Evolutionary conservation across 768 basidiomycete genomes (phyloP).

Genomic region (Gelatoporia subvermispora): DNA sequence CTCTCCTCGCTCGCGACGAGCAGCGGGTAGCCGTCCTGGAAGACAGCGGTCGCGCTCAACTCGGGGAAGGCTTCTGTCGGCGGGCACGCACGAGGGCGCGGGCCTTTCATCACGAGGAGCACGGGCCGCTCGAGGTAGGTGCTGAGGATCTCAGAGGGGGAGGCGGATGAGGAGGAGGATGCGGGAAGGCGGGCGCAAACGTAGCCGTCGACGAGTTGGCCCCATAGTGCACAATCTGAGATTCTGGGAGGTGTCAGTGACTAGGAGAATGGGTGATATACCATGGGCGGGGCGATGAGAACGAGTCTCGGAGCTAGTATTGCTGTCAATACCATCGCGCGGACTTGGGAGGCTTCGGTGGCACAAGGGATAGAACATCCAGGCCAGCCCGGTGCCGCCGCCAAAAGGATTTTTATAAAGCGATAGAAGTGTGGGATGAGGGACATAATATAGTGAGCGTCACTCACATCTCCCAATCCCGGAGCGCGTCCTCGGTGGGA

Average conservation of each 20-base stretch:
- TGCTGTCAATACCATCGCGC: no score
- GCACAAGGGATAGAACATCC: no score
- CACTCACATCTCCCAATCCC: slow-evolving; percentile 54
- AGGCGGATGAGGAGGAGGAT: slow-evolving; percentile 23
- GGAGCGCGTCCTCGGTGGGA: slow-evolving; percentile 44
- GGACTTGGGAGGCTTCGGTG: no score
- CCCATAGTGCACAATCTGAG: slow-evolving; percentile 48
- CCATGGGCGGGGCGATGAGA: no score
- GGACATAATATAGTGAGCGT: no score
- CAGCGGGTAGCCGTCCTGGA: slow-evolving; percentile 64
- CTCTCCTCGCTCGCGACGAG: slow-evolving; percentile 67
- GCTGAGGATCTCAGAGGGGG: slow-evolving; percentile 54
- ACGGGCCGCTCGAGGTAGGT: slow-evolving; percentile 58
- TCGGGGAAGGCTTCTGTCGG: slow-evolving; percentile 53
- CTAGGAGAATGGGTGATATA: no score
- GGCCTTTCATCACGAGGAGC: slow-evolving; percentile 65
- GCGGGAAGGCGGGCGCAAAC: slow-evolving; percentile 44
- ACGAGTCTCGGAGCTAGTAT: no score
- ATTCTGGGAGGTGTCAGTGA: slow-evolving; percentile 38
- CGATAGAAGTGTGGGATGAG: background rate
- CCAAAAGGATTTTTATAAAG: no score
- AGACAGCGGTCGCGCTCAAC: slow-evolving; percentile 51
- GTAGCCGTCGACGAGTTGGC: slow-evolving; percentile 55
- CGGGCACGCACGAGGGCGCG: slow-evolving; percentile 41
- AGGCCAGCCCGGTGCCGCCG: no score